Percentiles rank a stretch among this genome's conserved stretches.
These are phyloP conservation scores for Cyberlindnera japonica DNA, from an alignment of 805 yeast species.

Conservation along the genomic window DNA sequence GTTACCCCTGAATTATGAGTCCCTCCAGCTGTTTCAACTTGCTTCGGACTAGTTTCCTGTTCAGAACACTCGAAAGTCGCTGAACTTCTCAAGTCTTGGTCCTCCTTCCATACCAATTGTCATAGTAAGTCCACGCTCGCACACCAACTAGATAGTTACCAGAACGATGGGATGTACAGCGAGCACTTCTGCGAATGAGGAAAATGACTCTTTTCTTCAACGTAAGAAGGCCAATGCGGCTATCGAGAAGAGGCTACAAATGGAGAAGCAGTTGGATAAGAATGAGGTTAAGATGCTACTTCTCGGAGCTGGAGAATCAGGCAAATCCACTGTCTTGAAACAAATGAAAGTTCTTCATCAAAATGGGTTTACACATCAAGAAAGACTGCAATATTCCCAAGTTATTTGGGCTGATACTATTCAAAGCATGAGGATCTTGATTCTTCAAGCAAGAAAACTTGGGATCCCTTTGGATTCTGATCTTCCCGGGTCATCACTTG, in stretches of 20 bases:
- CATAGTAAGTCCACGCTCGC: too few species aligned
- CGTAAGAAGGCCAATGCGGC: constrained; percentile 55
- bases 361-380: constrained; percentile 77
- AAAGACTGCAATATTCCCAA: constrained; percentile 74
- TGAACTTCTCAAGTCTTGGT: too few species aligned
- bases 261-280: constrained; percentile 49
- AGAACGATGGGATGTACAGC: constrained; percentile 64
- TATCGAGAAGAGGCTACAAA: constrained; percentile 58
- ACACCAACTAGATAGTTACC: background rate
- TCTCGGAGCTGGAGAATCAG: constrained; percentile 94
- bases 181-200: constrained; percentile 47
- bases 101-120: too few species aligned
- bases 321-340: constrained; percentile 88
- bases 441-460: constrained; percentile 69
- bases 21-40: too few species aligned
- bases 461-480: constrained; percentile 68
- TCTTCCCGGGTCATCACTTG: constrained; percentile 43
- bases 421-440: constrained; percentile 73
- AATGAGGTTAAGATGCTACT: constrained; percentile 67
- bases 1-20: too few species aligned
- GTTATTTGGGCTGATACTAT: constrained; percentile 93
- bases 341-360: constrained; percentile 84
- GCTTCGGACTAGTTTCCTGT: too few species aligned
- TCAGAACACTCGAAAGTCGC: too few species aligned
- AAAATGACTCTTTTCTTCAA: constrained; percentile 44